Conservation (phyloP, 306 rosid species). For the Malus sylvestris region DNA sequence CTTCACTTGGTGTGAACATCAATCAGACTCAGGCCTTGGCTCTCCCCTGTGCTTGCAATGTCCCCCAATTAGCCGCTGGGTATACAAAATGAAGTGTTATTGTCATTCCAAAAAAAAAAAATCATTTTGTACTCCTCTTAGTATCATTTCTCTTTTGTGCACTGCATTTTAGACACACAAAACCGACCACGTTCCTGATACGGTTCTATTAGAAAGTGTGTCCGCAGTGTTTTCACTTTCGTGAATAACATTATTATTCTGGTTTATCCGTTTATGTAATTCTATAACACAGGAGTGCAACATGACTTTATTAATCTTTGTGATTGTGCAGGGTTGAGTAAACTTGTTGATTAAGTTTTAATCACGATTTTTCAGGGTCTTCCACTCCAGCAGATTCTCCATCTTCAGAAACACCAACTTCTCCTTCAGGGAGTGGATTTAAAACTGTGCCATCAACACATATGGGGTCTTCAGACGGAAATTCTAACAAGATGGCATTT, state of each 20-base stretch:
- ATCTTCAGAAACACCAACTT: constrained; percentile 14
- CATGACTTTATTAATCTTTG: background rate
- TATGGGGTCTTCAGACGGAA: background rate
- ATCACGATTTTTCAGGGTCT: constrained; percentile 11
- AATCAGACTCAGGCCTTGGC: constrained; percentile 61
- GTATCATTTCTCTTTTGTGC: background rate
- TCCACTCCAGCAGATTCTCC: constrained; percentile 19
- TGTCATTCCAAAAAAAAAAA: background rate
- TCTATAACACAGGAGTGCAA: too few species aligned
- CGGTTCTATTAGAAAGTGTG: too few species aligned
- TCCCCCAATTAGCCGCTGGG: constrained; percentile 48
- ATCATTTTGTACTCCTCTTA: background rate
- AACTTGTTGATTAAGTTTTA: background rate
- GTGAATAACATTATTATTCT: background rate
- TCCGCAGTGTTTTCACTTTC: too few species aligned
- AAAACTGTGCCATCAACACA: background rate
- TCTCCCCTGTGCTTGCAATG: constrained; percentile 52
- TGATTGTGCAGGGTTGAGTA: background rate
- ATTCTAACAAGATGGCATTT: constrained; percentile 14
- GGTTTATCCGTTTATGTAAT: background rate
- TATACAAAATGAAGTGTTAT: background rate
- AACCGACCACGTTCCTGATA: background rate
- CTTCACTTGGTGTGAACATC: constrained; percentile 38
- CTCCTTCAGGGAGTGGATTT: constrained; percentile 35
- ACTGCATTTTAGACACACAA: too few species aligned